Evolutionary conservation across 371 early-diverging fungal genomes (phyloP).

Genomic region (Globomyces sp.): DNA sequence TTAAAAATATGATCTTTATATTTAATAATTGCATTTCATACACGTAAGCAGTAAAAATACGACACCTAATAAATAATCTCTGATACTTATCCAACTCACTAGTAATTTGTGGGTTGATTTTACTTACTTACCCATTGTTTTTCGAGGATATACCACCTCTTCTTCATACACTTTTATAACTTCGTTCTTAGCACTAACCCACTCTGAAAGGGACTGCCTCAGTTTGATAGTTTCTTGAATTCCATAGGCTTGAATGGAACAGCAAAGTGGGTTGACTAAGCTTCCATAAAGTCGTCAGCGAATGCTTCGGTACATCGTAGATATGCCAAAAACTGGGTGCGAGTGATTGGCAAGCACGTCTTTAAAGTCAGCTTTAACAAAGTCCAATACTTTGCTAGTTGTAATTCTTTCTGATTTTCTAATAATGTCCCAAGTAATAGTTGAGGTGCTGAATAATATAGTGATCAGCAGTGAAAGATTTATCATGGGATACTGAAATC

Average conservation of each 20-base stretch:
- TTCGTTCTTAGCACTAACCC: background rate
- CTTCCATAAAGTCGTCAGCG: slow-evolving; percentile 1
- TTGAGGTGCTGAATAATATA: background rate
- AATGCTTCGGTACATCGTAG: background rate
- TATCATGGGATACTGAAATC: background rate
- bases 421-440: background rate
- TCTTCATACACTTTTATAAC: background rate
- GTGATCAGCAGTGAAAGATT: background rate
- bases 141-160: background rate
- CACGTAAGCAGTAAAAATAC: too few relatives aligned
- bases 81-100: too few relatives aligned
- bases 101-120: too few relatives aligned
- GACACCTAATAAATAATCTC: too few relatives aligned
- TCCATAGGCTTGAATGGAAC: background rate
- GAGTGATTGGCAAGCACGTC: background rate
- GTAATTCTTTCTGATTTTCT: background rate
- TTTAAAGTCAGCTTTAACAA: background rate
- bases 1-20: too few relatives aligned
- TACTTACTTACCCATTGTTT: background rate
- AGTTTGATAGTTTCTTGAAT: background rate
- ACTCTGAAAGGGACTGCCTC: background rate
- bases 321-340: background rate
- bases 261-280: background rate
- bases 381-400: background rate
- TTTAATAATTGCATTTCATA: too few relatives aligned